These are phyloP conservation scores for Yamadazyma friedrichii DNA, from an alignment of 1,139 yeast species.

Conservation along the genomic window DNA sequence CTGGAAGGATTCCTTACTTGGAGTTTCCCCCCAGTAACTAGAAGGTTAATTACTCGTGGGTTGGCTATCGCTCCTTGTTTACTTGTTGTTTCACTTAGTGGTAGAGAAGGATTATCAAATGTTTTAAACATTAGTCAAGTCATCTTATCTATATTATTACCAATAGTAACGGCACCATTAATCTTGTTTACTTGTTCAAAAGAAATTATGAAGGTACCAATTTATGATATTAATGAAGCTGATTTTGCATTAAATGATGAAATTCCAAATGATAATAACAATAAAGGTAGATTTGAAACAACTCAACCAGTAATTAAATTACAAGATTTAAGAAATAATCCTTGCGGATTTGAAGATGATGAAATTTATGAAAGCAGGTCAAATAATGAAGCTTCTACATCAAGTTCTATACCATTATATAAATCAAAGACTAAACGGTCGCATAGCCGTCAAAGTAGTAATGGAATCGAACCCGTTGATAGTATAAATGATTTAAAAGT, in stretches of 20 bases:
- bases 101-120: constrained; percentile 80
- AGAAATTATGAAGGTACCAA: constrained; percentile 72
- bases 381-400: constrained; percentile 13
- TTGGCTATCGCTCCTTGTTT: constrained; percentile 90
- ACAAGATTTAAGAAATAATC: constrained; percentile 42
- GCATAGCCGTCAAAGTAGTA: not conserved
- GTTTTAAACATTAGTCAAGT: constrained; percentile 88
- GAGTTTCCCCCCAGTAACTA: constrained; percentile 82
- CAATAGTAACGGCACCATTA: constrained; percentile 88
- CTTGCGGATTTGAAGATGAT: constrained; percentile 42
- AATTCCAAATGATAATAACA: constrained; percentile 12
- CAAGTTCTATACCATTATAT: constrained; percentile 3
- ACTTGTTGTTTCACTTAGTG: constrained; percentile 71
- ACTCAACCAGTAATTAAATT: constrained; percentile 44
- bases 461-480: not conserved
- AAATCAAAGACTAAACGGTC: constrained; percentile 1
- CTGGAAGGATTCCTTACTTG: constrained; percentile 90
- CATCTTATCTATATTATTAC: constrained; percentile 76
- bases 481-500: not conserved
- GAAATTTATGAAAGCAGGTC: constrained; percentile 4
- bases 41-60: constrained; percentile 79
- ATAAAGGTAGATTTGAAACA: constrained; percentile 24
- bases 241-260: constrained; percentile 26
- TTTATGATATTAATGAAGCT: constrained; percentile 28
- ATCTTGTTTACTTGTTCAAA: constrained; percentile 79